Conservation (phyloP, 2,329 filamentous ascomycete species). For the Aspergillus sp. region DNA sequence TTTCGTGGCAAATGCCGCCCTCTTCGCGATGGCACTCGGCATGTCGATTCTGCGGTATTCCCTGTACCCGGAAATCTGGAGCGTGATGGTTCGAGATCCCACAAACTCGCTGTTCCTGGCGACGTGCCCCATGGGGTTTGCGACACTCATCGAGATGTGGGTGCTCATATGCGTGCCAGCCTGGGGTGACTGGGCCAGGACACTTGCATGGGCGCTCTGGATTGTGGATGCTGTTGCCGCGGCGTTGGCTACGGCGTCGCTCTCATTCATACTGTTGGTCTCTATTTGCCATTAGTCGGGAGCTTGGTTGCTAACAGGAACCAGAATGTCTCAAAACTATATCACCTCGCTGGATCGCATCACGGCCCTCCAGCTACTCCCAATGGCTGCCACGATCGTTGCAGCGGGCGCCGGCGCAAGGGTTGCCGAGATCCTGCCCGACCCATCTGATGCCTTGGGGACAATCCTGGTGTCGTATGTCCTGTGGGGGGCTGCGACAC, state of each 20-base stretch:
- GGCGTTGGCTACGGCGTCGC: slow-evolving; percentile 30
- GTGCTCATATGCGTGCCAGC: slow-evolving; percentile 46
- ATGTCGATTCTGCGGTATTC: slow-evolving; percentile 51
- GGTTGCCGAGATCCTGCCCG: slow-evolving; percentile 50
- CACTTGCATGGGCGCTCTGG: slow-evolving; percentile 42
- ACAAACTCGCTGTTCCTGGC: slow-evolving; percentile 56
- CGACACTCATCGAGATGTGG: slow-evolving; percentile 56
- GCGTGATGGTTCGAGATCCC: slow-evolving; percentile 54
- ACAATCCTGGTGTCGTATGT: slow-evolving; percentile 59
- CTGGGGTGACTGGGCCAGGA: slow-evolving; percentile 47
- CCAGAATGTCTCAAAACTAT: slow-evolving; percentile 27
- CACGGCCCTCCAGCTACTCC: slow-evolving; percentile 56
- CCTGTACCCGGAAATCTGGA: slow-evolving; percentile 55
- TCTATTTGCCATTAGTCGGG: not conserved
- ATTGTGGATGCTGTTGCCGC: slow-evolving; percentile 40
- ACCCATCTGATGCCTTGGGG: slow-evolving; percentile 46
- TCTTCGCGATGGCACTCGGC: slow-evolving; percentile 49
- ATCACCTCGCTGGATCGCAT: slow-evolving; percentile 43
- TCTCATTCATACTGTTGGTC: slow-evolving; percentile 50
- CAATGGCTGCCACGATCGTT: slow-evolving; percentile 58
- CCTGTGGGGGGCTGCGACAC: slow-evolving; percentile 57
- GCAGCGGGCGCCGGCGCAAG: slow-evolving; percentile 56
- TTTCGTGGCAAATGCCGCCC: slow-evolving; percentile 49
- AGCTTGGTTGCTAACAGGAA: slow-evolving; percentile 15
- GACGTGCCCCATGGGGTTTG: slow-evolving; percentile 56